These are phyloP conservation scores for Tubosaeta brunneosetosa DNA, from an alignment of 768 basidiomycete species.

Conservation along the genomic window DNA sequence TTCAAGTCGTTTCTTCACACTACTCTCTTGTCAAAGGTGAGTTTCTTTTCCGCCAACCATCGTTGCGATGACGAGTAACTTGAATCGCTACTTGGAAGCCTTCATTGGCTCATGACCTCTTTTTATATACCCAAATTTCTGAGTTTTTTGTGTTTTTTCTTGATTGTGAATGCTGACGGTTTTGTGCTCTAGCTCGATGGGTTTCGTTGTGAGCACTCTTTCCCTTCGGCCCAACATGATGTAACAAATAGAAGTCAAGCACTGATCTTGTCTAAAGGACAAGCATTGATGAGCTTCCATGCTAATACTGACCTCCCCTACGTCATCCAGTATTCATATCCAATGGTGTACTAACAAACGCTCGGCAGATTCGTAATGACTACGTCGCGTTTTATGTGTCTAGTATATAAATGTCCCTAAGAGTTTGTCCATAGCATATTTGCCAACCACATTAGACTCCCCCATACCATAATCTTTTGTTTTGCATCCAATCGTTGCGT, in stretches of 20 bases:
- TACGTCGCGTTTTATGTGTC: background rate
- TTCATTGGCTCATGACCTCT: slow-evolving; percentile 56
- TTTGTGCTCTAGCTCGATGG: background rate
- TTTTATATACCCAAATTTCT: slow-evolving; percentile 91
- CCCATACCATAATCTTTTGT: slow-evolving; percentile 38
- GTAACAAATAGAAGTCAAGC: slow-evolving; percentile 87
- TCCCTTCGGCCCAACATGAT: slow-evolving; percentile 41
- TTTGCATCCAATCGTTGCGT: slow-evolving; percentile 37
- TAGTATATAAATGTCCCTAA: slow-evolving; percentile 3
- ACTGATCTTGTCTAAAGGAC: slow-evolving; percentile 75
- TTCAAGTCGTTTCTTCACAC: slow-evolving; percentile 2
- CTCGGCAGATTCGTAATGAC: slow-evolving; percentile 5
- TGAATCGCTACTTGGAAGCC: slow-evolving; percentile 89
- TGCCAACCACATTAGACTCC: slow-evolving; percentile 55
- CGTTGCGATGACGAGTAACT: slow-evolving; percentile 55
- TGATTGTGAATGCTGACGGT: slow-evolving; percentile 11
- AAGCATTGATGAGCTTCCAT: slow-evolving; percentile 75
- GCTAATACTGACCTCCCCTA: slow-evolving; percentile 70
- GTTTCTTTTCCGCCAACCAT: slow-evolving; percentile 16
- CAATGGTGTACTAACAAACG: slow-evolving; percentile 13
- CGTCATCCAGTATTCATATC: background rate
- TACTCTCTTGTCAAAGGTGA: slow-evolving; percentile 23
- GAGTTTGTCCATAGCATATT: slow-evolving; percentile 56
- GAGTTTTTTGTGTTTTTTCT: slow-evolving; percentile 34
- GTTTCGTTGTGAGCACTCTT: slow-evolving; percentile 32